Base-by-base conservation (phyloP, 108 stramenopile species). In the Cyclotella baltica region DNA sequence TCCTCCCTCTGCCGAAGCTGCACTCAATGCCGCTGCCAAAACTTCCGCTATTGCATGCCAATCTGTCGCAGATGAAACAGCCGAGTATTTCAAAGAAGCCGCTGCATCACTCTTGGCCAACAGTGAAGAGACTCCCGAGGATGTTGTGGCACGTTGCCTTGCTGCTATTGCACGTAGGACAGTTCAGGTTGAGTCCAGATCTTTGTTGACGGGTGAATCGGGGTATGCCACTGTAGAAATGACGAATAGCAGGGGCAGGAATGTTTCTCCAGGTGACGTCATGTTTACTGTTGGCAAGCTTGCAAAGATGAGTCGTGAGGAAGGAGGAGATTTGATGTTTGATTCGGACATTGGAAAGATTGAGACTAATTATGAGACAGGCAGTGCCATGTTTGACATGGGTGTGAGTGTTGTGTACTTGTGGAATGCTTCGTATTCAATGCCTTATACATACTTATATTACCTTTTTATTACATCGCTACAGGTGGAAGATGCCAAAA, bases 251-350 rank as follows among this genome's bases (percentile, higher is more conserved):
- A 66, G 65, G 55, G 90, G 88, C 47, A 74, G 90, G 62, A 67
- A 80, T 5, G 85, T 94, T 25, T 77, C 90, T 34, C 85, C 92
- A 28, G 87, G 85, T 3, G 96, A 96, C 73, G 96, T 96, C 40
- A 90, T 95, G 88, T 96, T 91, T 52, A 93, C 93, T 36, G 89
- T 96, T 0, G 83, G 85, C 5, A 96, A 96, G 76, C 80, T 96
- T 20, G 63, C 95, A 0, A 72, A 91, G 19, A 89, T 92, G 88
- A 93, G 92, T 52, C 83, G 76, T 36, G 58, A 80, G 46, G 85
- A 84, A 19, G 88, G 79, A 28, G 89, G 80, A n/a, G 89, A 81
- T 28, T 10, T 82, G 23, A 8, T 72, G 18, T 93, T 96, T 83
- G 93, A 96, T 3, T 85, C 86, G 51, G 90, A 92, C 59, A 87